Evolutionary conservation across 2,329 filamentous ascomycete species (phyloP).

Genomic region (Curvularia hawaiiensis): DNA sequence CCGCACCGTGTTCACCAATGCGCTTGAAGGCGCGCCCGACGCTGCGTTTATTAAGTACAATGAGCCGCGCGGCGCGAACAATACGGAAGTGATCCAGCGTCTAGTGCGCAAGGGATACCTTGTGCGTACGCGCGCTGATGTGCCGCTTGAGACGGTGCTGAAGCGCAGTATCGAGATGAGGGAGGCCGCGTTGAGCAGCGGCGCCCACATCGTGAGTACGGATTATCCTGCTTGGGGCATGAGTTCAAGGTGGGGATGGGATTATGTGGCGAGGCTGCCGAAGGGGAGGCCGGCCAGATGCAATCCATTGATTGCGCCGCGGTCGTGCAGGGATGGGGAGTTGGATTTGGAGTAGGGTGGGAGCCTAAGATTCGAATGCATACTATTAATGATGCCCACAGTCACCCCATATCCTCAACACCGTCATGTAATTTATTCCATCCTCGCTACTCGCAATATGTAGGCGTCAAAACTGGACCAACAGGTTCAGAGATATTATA

Average conservation of each 20-base stretch:
- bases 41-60: conserved; percentile 59
- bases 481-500: too few relatives aligned
- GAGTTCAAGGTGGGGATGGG: conserved; percentile 54
- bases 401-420: too few relatives aligned
- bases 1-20: conserved; percentile 57
- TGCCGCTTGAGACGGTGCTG: conserved; percentile 53
- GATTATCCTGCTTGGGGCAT: conserved; percentile 57
- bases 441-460: too few relatives aligned
- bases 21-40: conserved; percentile 52
- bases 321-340: conserved; percentile 40
- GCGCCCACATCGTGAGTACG: conserved; percentile 57
- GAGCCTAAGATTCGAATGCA: too few relatives aligned
- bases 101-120: conserved; percentile 56
- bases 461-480: too few relatives aligned
- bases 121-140: conserved; percentile 56
- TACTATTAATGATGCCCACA: too few relatives aligned
- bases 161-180: conserved; percentile 51
- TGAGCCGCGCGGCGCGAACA: conserved; percentile 43
- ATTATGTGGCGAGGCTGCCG: conserved; percentile 50
- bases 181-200: conserved; percentile 52
- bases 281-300: conserved; percentile 42
- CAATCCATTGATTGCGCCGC: conserved; percentile 47
- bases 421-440: too few relatives aligned
- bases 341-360: conserved; percentile 23
- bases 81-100: conserved; percentile 50